Evolutionary conservation across 2,329 filamentous ascomycete genomes (phyloP).

Genomic region (Ophiocordyceps australis): DNA sequence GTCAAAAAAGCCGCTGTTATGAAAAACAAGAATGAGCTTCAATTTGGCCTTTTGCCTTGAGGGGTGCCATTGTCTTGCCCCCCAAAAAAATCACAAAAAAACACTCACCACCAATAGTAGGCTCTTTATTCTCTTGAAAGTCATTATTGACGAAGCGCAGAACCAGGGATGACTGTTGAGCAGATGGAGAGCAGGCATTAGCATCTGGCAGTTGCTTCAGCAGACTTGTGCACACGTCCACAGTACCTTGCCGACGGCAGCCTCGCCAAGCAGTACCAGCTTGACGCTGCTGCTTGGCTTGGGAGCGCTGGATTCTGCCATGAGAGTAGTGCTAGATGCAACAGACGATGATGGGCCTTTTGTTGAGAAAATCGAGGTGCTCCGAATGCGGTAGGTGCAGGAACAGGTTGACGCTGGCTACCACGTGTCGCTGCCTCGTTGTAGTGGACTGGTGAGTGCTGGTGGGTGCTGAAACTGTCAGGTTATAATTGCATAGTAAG

Average conservation of each 20-base stretch:
- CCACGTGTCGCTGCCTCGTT: no score
- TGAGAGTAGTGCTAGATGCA: no score
- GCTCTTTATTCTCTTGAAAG: slow-evolving; percentile 99
- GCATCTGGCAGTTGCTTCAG: no score
- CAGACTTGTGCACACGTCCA: no score
- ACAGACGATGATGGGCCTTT: no score
- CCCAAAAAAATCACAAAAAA: slow-evolving; percentile 3
- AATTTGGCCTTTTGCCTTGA: slow-evolving; percentile 1
- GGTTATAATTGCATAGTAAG: slow-evolving; percentile 2
- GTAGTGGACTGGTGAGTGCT: no score
- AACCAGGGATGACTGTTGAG: slow-evolving; percentile 88
- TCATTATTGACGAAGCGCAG: slow-evolving; percentile 98
- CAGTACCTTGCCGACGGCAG: slow-evolving; percentile 88
- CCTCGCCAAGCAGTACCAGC: slow-evolving; percentile 92
- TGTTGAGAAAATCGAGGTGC: no score
- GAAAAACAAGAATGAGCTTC: neutral
- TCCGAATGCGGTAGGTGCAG: no score
- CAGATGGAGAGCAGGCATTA: no score
- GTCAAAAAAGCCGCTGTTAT: slow-evolving; percentile 83
- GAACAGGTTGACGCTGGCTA: no score
- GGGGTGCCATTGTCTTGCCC: no score
- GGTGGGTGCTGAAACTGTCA: slow-evolving; percentile 1
- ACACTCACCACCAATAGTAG: slow-evolving; percentile 84
- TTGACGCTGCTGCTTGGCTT: slow-evolving; percentile 99
- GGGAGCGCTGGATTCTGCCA: slow-evolving; percentile 38